Evolutionary conservation across 2,329 filamentous ascomycete genomes (phyloP).

Genomic region (Penicillium sp.): DNA sequence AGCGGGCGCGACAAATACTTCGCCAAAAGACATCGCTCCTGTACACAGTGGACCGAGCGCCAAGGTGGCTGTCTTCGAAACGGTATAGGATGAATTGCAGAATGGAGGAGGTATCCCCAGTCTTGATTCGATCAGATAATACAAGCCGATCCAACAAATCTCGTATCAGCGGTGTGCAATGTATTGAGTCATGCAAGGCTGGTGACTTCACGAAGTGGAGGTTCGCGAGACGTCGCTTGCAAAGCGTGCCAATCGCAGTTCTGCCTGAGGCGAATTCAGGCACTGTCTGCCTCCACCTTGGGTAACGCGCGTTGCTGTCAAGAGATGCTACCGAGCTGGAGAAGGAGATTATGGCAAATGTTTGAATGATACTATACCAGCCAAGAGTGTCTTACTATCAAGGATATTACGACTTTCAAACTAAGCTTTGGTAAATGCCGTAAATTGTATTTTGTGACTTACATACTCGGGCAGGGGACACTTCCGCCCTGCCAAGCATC

Average conservation of each 20-base stretch:
- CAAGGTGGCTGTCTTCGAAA: conserved; percentile 6
- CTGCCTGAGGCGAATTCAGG: conserved; percentile 23
- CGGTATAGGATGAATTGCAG: neutral
- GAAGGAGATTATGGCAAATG: neutral
- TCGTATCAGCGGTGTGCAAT: neutral
- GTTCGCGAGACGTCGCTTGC: neutral
- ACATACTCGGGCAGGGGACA: neutral
- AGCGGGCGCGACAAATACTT: conserved; percentile 13
- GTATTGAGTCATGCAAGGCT: neutral
- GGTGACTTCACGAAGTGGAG: neutral
- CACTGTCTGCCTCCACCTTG: conserved; percentile 6
- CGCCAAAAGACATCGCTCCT: conserved; percentile 14
- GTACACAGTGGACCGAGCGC: neutral
- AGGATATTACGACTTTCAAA: neutral
- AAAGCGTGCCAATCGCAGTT: conserved; percentile 4
- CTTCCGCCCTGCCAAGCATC: conserved; percentile 17
- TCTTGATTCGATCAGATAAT: neutral
- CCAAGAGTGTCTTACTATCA: too few species aligned
- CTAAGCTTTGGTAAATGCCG: neutral
- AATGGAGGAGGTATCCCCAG: conserved; percentile 2
- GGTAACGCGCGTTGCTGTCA: neutral
- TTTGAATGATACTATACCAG: too few species aligned
- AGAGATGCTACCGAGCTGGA: neutral
- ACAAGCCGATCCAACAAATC: neutral
- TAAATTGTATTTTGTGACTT: neutral